A percentile compares a stretch with the other conserved stretches of the same genome.
Conservation (phyloP, 805 yeast genomes). For the Metschnikowia cerradonensis region DNA sequence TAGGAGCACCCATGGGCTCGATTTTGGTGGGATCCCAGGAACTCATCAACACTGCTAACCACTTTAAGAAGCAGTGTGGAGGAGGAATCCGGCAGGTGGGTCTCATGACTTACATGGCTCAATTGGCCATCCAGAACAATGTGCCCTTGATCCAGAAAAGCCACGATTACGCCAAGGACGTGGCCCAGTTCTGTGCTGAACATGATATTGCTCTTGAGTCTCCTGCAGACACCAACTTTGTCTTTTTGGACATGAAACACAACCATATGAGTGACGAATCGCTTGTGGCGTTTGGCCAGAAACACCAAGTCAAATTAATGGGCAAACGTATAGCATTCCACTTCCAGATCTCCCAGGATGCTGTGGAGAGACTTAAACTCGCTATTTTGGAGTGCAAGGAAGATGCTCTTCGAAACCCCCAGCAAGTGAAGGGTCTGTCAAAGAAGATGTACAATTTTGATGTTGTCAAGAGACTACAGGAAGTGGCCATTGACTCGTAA, state of each 20-base stretch:
- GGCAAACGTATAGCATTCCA: constrained; percentile 83
- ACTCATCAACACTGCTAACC: constrained; percentile 67
- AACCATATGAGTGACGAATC: constrained; percentile 55
- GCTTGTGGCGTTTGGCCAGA: constrained; percentile 50
- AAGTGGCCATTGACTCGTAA: background rate
- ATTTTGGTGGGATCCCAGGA: constrained; percentile 65
- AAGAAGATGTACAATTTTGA: constrained; percentile 8
- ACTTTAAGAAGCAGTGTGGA: constrained; percentile 87
- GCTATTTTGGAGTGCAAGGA: constrained; percentile 57
- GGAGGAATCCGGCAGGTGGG: constrained; percentile 94
- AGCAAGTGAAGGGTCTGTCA: background rate
- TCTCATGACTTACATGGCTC: constrained; percentile 74
- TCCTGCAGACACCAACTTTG: constrained; percentile 85
- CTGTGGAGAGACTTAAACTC: constrained; percentile 37
- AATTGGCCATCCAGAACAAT: constrained; percentile 70
- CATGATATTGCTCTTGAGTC: constrained; percentile 56
- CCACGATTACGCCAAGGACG: constrained; percentile 49
- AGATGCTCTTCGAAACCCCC: constrained; percentile 50
- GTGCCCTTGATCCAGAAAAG: constrained; percentile 51
- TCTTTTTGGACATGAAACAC: constrained; percentile 58
- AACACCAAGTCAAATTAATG: constrained; percentile 59
- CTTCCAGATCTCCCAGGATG: constrained; percentile 36
- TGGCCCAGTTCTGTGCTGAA: constrained; percentile 49
- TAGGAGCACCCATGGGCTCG: constrained; percentile 94
- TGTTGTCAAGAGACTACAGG: constrained; percentile 4